Evolutionary conservation across 2,329 filamentous ascomycete species (phyloP).

Genomic region (Fusarium mundagurra): DNA sequence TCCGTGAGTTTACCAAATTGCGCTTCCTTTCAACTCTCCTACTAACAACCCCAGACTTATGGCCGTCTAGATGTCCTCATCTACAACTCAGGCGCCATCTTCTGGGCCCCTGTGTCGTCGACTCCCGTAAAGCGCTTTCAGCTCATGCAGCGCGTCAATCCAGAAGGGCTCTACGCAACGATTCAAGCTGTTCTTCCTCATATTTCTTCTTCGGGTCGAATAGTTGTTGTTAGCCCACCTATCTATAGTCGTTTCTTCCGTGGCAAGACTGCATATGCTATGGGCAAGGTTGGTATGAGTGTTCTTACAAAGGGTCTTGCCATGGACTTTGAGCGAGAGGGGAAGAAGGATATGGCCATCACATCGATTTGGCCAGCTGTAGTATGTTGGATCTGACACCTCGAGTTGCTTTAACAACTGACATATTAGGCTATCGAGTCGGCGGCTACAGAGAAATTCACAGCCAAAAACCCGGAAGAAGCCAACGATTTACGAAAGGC

Average conservation of each 20-base stretch:
- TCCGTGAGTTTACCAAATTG: slow-evolving; percentile 17
- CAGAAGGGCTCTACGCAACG: slow-evolving; percentile 78
- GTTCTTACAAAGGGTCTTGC: slow-evolving; percentile 83
- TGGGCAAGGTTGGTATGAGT: slow-evolving; percentile 83
- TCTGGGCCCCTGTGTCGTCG: slow-evolving; percentile 79
- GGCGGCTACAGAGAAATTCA: slow-evolving; percentile 72
- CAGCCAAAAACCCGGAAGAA: slow-evolving; percentile 55
- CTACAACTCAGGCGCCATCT: slow-evolving; percentile 88
- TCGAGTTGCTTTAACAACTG: not conserved
- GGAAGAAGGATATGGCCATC: slow-evolving; percentile 74
- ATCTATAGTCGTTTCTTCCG: slow-evolving; percentile 88
- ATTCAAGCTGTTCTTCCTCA: slow-evolving; percentile 76
- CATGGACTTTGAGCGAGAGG: slow-evolving; percentile 80
- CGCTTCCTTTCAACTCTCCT: not conserved
- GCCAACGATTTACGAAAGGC: slow-evolving; percentile 71
- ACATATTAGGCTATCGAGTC: slow-evolving; percentile 71
- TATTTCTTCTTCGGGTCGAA: slow-evolving; percentile 67
- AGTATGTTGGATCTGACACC: slow-evolving; percentile 54
- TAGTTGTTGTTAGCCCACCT: slow-evolving; percentile 83
- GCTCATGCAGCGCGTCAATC: slow-evolving; percentile 79
- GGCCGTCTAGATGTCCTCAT: slow-evolving; percentile 76
- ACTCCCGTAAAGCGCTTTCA: slow-evolving; percentile 81
- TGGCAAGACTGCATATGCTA: slow-evolving; percentile 86
- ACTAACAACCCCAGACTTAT: slow-evolving; percentile 55
- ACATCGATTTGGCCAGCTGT: slow-evolving; percentile 85